Evolutionary conservation across 208 protist genomes (phyloP).

Genomic region (Trichomonas gallinae): DNA sequence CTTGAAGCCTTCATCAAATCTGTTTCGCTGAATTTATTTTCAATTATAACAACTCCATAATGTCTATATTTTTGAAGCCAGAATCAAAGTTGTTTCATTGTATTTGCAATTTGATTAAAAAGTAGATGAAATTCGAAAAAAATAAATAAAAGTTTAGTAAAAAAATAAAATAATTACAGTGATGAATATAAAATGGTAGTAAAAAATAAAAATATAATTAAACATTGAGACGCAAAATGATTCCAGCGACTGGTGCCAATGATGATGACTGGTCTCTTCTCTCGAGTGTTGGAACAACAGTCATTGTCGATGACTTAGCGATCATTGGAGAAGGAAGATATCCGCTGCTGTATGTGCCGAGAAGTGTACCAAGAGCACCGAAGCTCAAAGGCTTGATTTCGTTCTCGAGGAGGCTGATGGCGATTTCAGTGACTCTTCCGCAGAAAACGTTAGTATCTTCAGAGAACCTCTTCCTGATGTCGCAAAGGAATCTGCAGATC

Average conservation of each 20-base stretch:
- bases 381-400: background rate
- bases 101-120: no score
- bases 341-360: background rate
- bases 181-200: no score
- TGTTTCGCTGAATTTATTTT: no score
- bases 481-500: background rate
- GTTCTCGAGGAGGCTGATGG: background rate
- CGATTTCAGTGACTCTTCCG: background rate
- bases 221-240: background rate
- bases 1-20: no score
- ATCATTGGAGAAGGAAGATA: background rate
- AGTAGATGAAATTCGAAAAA: no score
- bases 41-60: no score
- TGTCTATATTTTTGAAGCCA: no score
- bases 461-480: background rate
- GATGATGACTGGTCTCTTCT: background rate
- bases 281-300: background rate
- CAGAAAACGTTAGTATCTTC: background rate
- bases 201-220: background rate
- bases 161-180: no score
- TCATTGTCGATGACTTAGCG: background rate
- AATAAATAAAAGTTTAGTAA: no score
- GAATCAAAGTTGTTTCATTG: no score
- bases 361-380: background rate
- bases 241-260: background rate